Evolutionary conservation across 306 rosid genomes (phyloP).

Genomic region (Arachis hypogaea): DNA sequence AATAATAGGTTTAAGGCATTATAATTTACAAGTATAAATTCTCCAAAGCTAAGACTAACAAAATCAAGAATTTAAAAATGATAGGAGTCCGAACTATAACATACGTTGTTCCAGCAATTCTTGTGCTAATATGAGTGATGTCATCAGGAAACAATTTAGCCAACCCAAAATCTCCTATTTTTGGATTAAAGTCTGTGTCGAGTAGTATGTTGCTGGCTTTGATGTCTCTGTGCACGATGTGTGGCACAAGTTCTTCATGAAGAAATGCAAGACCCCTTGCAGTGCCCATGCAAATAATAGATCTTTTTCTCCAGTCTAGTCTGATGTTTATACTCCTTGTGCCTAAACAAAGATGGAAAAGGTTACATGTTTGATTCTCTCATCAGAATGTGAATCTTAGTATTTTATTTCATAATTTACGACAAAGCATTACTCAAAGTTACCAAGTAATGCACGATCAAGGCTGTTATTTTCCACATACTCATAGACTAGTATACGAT

Average conservation of each 20-base stretch:
- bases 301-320: slow-evolving; percentile 85
- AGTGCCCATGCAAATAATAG: slow-evolving; percentile 73
- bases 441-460: slow-evolving; percentile 81
- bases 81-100: slow-evolving; percentile 45
- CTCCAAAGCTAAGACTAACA: slow-evolving; percentile 11
- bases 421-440: slow-evolving; percentile 29
- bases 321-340: slow-evolving; percentile 39
- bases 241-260: slow-evolving; percentile 93
- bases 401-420: slow-evolving; percentile 33
- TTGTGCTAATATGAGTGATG: slow-evolving; percentile 96
- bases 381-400: slow-evolving; percentile 27
- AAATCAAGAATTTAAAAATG: slow-evolving; percentile 11
- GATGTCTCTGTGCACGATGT: slow-evolving; percentile 94
- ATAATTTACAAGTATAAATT: neutral
- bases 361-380: slow-evolving; percentile 26
- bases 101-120: slow-evolving; percentile 99
- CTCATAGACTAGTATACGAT: slow-evolving; percentile 84
- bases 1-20: neutral
- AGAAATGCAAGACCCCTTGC: slow-evolving; percentile 91
- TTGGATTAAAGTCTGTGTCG: slow-evolving; percentile 72
- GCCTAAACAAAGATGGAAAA: slow-evolving; percentile 50
- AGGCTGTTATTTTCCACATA: slow-evolving; percentile 88
- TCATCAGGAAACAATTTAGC: slow-evolving; percentile 96
- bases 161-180: slow-evolving; percentile 97
- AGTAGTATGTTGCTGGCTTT: slow-evolving; percentile 95